phyloP scores from a whole-genome alignment of 2,329 filamentous ascomycete species.

The Talaromyces amestolkiae region DNA sequence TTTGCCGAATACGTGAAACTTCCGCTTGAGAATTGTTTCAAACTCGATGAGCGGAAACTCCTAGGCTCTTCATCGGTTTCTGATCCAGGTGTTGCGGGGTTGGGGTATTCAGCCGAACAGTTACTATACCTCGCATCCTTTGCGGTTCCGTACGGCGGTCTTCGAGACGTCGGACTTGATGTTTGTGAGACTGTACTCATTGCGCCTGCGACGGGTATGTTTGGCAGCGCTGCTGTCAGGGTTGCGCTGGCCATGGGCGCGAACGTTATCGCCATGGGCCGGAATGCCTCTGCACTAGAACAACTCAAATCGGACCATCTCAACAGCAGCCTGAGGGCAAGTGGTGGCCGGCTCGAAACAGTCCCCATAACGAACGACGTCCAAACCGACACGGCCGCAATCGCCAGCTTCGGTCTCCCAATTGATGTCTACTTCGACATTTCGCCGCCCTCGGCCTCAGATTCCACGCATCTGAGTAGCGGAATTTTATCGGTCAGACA shows the following conservation, averaged over 20 bases:
- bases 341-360: background rate
- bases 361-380: slow-evolving; percentile 5
- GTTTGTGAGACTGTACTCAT: slow-evolving; percentile 51
- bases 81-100: background rate
- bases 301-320: background rate
- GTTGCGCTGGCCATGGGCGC: slow-evolving; percentile 51
- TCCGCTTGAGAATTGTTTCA: slow-evolving; percentile 16
- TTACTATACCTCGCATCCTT: slow-evolving; percentile 37
- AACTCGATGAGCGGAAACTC: slow-evolving; percentile 3
- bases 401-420: slow-evolving; percentile 4
- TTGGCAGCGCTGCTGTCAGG: slow-evolving; percentile 48
- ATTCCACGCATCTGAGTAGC: slow-evolving; percentile 3
- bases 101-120: slow-evolving; percentile 45
- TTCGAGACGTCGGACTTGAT: slow-evolving; percentile 41
- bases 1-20: slow-evolving; percentile 16
- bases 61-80: background rate
- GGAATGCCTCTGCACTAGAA: slow-evolving; percentile 31
- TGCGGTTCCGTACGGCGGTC: slow-evolving; percentile 45
- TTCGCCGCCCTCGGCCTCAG: slow-evolving; percentile 5
- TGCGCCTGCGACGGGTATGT: slow-evolving; percentile 50
- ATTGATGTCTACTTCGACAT: slow-evolving; percentile 17
- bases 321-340: background rate
- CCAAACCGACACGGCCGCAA: background rate
- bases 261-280: slow-evolving; percentile 51
- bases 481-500: slow-evolving; percentile 13